phyloP scores from a whole-genome alignment of 148 eudicot genomes.

The Chenopodium formosanum region DNA sequence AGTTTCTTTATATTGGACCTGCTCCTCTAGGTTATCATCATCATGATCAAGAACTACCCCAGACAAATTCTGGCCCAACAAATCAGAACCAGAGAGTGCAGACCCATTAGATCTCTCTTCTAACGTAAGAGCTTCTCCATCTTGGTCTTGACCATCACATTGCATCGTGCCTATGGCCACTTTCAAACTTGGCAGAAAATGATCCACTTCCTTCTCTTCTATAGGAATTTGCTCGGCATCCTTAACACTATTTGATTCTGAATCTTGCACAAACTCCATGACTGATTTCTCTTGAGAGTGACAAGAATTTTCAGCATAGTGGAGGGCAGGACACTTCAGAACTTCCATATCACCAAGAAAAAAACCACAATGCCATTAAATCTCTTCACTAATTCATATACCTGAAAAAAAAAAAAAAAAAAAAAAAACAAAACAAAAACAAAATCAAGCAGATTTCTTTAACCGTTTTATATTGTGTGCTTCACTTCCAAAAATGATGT shows the following conservation, averaged over 20 bases:
- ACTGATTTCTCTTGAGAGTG: constrained; percentile 48
- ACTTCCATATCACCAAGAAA: constrained; percentile 59
- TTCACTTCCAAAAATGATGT: too few relatives aligned
- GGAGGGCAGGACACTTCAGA: constrained; percentile 50
- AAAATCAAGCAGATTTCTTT: neutral
- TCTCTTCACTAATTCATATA: constrained; percentile 17
- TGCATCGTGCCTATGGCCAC: constrained; percentile 25
- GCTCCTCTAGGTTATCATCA: constrained; percentile 42
- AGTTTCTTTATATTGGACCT: constrained; percentile 39
- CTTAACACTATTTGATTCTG: constrained; percentile 41
- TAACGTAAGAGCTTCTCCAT: constrained; percentile 26
- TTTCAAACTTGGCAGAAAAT: constrained; percentile 31
- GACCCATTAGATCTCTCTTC: constrained; percentile 36
- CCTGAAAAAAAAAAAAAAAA: constrained; percentile 6
- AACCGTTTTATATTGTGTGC: too few relatives aligned
- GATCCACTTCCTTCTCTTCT: constrained; percentile 37
- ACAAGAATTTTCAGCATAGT: constrained; percentile 49
- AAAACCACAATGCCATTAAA: constrained; percentile 33
- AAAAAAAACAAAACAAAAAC: neutral
- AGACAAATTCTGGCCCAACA: constrained; percentile 41
- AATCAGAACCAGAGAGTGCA: constrained; percentile 42
- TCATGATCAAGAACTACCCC: constrained; percentile 51
- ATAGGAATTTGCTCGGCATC: constrained; percentile 30
- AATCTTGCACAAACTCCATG: constrained; percentile 38
- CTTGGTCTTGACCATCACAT: constrained; percentile 16